Evolutionary conservation across 805 yeast genomes (phyloP).

Genomic region (Kazachstania bromeliacearum): DNA sequence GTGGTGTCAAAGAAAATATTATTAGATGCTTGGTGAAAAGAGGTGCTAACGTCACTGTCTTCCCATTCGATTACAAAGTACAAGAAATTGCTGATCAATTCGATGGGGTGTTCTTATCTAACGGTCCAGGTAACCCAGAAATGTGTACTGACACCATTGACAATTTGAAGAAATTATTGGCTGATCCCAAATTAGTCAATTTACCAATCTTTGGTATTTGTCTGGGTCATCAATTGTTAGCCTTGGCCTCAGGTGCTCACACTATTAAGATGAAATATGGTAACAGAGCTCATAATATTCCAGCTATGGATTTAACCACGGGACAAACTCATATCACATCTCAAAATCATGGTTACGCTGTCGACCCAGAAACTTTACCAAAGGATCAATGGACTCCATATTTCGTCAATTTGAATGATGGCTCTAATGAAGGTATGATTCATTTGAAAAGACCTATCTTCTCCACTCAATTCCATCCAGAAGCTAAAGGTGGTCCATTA

Average conservation of each 20-base stretch:
- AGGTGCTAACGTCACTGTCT: constrained; percentile 93
- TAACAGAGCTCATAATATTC: constrained; percentile 97
- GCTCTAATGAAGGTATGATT: constrained; percentile 95
- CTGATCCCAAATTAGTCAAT: constrained; percentile 39
- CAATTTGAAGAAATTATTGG: constrained; percentile 64
- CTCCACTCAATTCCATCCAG: constrained; percentile 98
- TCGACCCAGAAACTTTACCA: constrained; percentile 69
- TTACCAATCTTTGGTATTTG: constrained; percentile 97
- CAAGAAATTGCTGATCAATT: constrained; percentile 84
- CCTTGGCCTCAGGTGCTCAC: constrained; percentile 89
- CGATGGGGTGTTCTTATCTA: constrained; percentile 90
- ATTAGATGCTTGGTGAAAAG: constrained; percentile 87
- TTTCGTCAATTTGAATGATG: constrained; percentile 88
- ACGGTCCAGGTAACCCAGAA: constrained; percentile 97
- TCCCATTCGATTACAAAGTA: constrained; percentile 92
- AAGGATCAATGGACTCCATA: constrained; percentile 67
- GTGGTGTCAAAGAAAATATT: constrained; percentile 98
- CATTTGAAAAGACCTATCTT: constrained; percentile 82
- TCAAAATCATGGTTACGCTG: constrained; percentile 98
- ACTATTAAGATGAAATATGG: constrained; percentile 93
- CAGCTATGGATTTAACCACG: constrained; percentile 80
- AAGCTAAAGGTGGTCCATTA: constrained; percentile 97
- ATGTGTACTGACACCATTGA: constrained; percentile 73
- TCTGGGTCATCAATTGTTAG: constrained; percentile 92
- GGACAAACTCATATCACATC: constrained; percentile 97